Evolutionary conservation across 805 yeast species (phyloP), one percentile per base, ranked within the genome.

Genomic region (Saturnispora serradocipensis): DNA sequence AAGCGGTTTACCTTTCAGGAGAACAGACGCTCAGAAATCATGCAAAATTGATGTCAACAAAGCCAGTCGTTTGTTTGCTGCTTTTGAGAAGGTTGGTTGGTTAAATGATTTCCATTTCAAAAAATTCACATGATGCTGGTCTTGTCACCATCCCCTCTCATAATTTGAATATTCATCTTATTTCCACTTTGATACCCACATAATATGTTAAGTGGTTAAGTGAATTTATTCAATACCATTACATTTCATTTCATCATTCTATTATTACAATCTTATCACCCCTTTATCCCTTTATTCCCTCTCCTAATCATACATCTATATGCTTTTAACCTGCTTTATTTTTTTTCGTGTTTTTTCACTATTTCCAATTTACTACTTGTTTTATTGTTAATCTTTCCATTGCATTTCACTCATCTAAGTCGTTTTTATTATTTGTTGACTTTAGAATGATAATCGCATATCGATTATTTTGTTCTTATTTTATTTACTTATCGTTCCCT

Each of bases 21-120:
- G 97, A 70, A 93, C 98, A 0, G 99, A 91, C 68, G 96, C 97
- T 7, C 98, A 91, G 69, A 93, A 93, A 72, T 97, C 97, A 5
- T 91, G 98, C 67, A 80, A 95, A 57, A 90, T 93, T 58, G 98
- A 93, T 67, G 98, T 91, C 44, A 93, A 93, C 68, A 93, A 93
- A 68, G 97, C 97, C 2, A 84, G 95, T 46, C 78, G 97, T 58
- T 72, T 91, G 51, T 91, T 80, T 71, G 95, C 91, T 27, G 88
- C 97, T 22, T 93, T 81, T 64, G 96, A 91, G 66, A 81, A 80
- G 65, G 91, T 86, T 45, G 97, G 97, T 42, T 88, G 97, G 91
- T 80, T 91, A 57, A 77, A 86, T 13, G 96, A 91, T 66, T 69
- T 72, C 20, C 79, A 82, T 68, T 88, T 88, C 67, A 67, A 64